Evolutionary conservation across 192 early-diverging fungal genomes (phyloP).

Genomic region (Entomortierella lignicola): DNA sequence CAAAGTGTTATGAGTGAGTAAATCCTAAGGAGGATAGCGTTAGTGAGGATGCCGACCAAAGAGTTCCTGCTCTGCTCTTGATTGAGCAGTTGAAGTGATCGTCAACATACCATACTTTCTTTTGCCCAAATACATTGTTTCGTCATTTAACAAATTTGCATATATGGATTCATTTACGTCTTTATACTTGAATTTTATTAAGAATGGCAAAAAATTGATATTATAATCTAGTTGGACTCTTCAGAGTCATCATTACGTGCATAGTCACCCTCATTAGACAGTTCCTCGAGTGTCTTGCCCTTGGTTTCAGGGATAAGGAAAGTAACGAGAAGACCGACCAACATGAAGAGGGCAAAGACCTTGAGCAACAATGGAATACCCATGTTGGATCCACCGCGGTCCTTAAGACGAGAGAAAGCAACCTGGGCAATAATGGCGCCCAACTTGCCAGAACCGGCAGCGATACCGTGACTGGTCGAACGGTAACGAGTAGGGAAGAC

Average conservation of each 20-base stretch:
- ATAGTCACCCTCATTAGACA: slow-evolving; percentile 60
- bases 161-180: too few relatives aligned
- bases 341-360: slow-evolving; percentile 83
- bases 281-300: slow-evolving; percentile 81
- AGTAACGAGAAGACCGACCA: slow-evolving; percentile 73
- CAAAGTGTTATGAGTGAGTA: too few relatives aligned
- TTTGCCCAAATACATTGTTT: too few relatives aligned
- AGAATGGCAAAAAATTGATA: too few relatives aligned
- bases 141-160: too few relatives aligned
- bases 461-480: slow-evolving; percentile 84
- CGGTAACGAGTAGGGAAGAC: slow-evolving; percentile 86
- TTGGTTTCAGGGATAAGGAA: slow-evolving; percentile 83
- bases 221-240: too few relatives aligned
- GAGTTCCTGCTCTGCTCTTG: too few relatives aligned
- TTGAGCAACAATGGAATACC: slow-evolving; percentile 72
- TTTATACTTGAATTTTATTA: too few relatives aligned
- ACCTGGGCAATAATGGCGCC: slow-evolving; percentile 83
- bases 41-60: too few relatives aligned
- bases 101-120: too few relatives aligned
- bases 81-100: too few relatives aligned
- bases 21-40: too few relatives aligned
- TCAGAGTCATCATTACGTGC: background rate
- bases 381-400: slow-evolving; percentile 71
- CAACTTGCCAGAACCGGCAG: slow-evolving; percentile 82
- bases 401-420: slow-evolving; percentile 77